These are phyloP conservation scores for Plantago coronopus DNA, from an alignment of 305 asterid species.

Conservation along the genomic window DNA sequence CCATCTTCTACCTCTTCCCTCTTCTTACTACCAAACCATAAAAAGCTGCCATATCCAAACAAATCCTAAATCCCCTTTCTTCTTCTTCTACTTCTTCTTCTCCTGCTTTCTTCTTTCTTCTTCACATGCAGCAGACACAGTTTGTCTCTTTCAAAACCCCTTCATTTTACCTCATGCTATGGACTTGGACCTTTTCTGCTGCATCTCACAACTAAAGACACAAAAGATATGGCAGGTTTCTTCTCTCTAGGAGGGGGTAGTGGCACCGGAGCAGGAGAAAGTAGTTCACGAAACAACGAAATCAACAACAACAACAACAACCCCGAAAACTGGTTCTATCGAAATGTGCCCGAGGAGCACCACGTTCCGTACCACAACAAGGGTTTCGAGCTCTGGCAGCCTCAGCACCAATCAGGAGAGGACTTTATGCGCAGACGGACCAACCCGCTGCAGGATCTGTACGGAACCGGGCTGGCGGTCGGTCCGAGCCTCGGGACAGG, in stretches of 20 bases:
- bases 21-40: not conserved
- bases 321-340: not conserved
- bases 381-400: conserved; percentile 17
- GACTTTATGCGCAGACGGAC: not conserved
- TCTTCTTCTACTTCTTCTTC: not conserved
- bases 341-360: conserved; percentile 4
- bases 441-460: not conserved
- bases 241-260: conserved; percentile 72
- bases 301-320: conserved; percentile 10
- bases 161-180: not conserved
- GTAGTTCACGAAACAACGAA: not conserved
- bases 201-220: conserved; percentile 29
- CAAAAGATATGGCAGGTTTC: conserved; percentile 67
- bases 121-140: not conserved
- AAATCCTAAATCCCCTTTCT: not conserved
- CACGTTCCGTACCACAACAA: conserved; percentile 15
- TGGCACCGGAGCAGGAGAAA: conserved; percentile 1
- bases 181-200: not conserved
- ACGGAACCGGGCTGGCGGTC: not conserved
- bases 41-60: conserved; percentile 1
- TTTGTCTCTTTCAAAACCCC: not conserved
- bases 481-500: conserved; percentile 1
- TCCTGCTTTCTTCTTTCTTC: not conserved
- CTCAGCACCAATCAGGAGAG: not conserved
- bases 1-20: too few species aligned